Evolutionary conservation across 495 filamentous ascomycete species (phyloP).

Genomic region (Usnea hakonensis): DNA sequence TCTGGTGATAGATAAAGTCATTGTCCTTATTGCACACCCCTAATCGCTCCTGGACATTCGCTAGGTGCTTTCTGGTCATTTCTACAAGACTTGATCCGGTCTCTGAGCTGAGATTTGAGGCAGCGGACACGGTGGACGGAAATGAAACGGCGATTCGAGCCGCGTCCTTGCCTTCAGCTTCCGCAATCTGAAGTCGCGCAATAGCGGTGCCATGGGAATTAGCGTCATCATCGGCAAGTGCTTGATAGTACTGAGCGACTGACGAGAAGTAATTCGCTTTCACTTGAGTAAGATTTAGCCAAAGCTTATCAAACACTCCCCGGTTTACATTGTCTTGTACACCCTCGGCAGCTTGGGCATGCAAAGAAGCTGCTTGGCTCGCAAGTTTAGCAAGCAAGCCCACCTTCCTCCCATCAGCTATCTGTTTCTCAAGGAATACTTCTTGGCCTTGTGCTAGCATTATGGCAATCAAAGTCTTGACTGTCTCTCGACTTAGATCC

Average conservation of each 20-base stretch:
- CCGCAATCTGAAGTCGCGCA: conserved; percentile 73
- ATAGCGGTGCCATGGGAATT: conserved; percentile 83
- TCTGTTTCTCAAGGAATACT: conserved; percentile 94
- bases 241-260: conserved; percentile 89
- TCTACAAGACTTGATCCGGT: conserved; percentile 65
- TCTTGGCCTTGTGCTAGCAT: conserved; percentile 95
- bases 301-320: conserved; percentile 92
- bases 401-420: conserved; percentile 85
- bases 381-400: conserved; percentile 88
- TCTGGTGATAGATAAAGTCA: conserved; percentile 96
- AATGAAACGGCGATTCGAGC: conserved; percentile 70
- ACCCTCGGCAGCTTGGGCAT: conserved; percentile 77
- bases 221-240: conserved; percentile 79
- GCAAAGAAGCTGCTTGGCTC: conserved; percentile 81
- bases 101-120: conserved; percentile 76
- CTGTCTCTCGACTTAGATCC: conserved; percentile 87
- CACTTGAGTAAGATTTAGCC: conserved; percentile 76
- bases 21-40: conserved; percentile 79
- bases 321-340: conserved; percentile 88
- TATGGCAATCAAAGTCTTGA: conserved; percentile 86
- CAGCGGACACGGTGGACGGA: conserved; percentile 68
- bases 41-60: conserved; percentile 73
- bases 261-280: conserved; percentile 82
- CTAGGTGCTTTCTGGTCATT: conserved; percentile 71
- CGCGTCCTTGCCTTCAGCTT: conserved; percentile 66